phyloP scores from a whole-genome alignment of 345 rosid genomes.

The Murraya paniculata region DNA sequence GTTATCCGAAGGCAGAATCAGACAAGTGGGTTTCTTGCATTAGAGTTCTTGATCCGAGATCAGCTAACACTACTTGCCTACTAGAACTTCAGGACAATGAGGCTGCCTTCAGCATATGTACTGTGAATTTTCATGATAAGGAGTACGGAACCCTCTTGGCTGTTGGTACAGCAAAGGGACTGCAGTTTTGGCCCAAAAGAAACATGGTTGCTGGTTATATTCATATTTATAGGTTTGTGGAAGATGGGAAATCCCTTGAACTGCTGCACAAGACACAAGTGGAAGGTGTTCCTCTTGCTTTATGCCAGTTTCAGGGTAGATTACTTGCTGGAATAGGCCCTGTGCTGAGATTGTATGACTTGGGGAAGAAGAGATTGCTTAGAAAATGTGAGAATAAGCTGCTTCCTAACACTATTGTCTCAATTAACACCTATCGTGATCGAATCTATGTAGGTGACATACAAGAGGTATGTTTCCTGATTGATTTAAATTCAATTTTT shows the following conservation, averaged over 20 bases:
- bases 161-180: conserved; percentile 90
- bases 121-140: conserved; percentile 93
- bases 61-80: conserved; percentile 77
- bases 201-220: conserved; percentile 69
- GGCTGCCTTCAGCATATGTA: conserved; percentile 92
- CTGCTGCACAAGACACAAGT: conserved; percentile 97
- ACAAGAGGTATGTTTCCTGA: conserved; percentile 66
- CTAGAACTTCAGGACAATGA: conserved; percentile 97
- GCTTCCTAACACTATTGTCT: conserved; percentile 77
- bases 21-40: conserved; percentile 98
- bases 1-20: conserved; percentile 93
- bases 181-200: conserved; percentile 88
- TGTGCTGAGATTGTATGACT: conserved; percentile 83
- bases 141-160: conserved; percentile 91
- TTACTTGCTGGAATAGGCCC: conserved; percentile 88
- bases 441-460: conserved; percentile 94
- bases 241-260: conserved; percentile 79
- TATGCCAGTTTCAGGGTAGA: conserved; percentile 96
- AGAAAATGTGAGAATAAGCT: conserved; percentile 96
- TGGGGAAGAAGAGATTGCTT: conserved; percentile 88
- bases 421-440: conserved; percentile 86
- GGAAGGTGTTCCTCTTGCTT: conserved; percentile 87
- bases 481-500: neutral
- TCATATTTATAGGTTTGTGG: conserved; percentile 88
- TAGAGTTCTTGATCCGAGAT: conserved; percentile 86